Percentiles rank a stretch among this genome's conserved stretches.
Evolutionary conservation across 306 rosid species (phyloP).

Genomic region (Sesbania bispinosa): DNA sequence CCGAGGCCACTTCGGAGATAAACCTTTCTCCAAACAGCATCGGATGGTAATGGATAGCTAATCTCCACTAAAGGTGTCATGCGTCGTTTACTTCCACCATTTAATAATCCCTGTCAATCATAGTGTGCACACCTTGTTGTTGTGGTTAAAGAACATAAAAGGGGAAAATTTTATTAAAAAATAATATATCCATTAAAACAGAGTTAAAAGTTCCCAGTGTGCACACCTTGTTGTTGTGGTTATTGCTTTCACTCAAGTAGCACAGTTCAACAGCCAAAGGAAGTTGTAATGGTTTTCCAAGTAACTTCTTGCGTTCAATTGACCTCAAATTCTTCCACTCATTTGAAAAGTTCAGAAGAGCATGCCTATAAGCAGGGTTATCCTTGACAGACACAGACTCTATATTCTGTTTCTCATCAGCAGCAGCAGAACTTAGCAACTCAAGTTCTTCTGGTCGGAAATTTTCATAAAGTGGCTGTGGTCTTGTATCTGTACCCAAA

Average conservation of each 20-base stretch:
- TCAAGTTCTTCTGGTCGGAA: conserved; percentile 87
- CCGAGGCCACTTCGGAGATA: conserved; percentile 57
- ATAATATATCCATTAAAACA: conserved; percentile 15
- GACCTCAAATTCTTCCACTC: conserved; percentile 87
- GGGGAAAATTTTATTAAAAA: neutral
- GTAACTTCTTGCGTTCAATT: conserved; percentile 69
- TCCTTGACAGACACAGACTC: conserved; percentile 37
- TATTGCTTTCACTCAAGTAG: conserved; percentile 68
- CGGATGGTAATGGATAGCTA: conserved; percentile 75
- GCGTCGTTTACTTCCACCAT: conserved; percentile 81
- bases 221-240: conserved; percentile 68
- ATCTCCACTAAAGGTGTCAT: conserved; percentile 74
- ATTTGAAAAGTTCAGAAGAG: conserved; percentile 54
- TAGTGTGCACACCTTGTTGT: too few species aligned
- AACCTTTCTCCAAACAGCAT: conserved; percentile 78
- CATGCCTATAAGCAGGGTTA: conserved; percentile 41
- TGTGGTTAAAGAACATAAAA: neutral
- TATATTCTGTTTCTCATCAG: conserved; percentile 32
- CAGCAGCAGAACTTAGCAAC: conserved; percentile 38
- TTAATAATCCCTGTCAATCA: conserved; percentile 69
- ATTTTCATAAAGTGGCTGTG: conserved; percentile 74
- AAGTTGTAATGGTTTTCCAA: conserved; percentile 86
- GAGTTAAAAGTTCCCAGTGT: conserved; percentile 22
- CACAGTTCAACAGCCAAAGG: conserved; percentile 78
- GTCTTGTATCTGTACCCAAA: conserved; percentile 71